Conservation (phyloP, 768 basidiomycete genomes). For the Rubroboletus pulcherrimus region DNA sequence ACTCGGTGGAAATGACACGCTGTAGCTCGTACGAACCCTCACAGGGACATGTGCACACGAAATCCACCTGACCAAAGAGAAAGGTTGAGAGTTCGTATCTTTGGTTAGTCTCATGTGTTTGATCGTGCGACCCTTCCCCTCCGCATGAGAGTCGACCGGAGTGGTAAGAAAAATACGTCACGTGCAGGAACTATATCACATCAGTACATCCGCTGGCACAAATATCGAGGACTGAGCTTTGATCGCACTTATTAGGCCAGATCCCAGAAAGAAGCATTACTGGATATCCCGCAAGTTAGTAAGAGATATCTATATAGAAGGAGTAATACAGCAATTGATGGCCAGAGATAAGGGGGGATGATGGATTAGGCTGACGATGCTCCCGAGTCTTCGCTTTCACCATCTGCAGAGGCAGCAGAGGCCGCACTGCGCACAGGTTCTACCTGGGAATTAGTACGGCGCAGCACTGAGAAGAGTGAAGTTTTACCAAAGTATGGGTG, state of each 20-base stretch:
- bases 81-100: background rate
- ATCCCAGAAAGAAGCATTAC: constrained; percentile 15
- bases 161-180: constrained; percentile 8
- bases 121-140: constrained; percentile 1
- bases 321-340: constrained; percentile 32
- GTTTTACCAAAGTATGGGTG: constrained; percentile 88
- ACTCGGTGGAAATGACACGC: background rate
- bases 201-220: background rate
- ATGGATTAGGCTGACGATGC: constrained; percentile 32
- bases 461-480: constrained; percentile 6
- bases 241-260: constrained; percentile 18
- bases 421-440: constrained; percentile 62
- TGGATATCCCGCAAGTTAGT: constrained; percentile 21
- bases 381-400: constrained; percentile 55
- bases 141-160: constrained; percentile 4
- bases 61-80: constrained; percentile 11
- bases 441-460: constrained; percentile 30
- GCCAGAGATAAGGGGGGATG: constrained; percentile 23
- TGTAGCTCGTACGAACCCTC: background rate
- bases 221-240: constrained; percentile 12
- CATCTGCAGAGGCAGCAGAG: constrained; percentile 45
- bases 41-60: constrained; percentile 13
- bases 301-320: constrained; percentile 31
- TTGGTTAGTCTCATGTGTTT: constrained; percentile 8
- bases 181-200: constrained; percentile 7